Percentiles rank a stretch among this genome's conserved stretches.
phyloP scores from a whole-genome alignment of 1,284 basidiomycete genomes.

The Malassezia slooffiae region DNA sequence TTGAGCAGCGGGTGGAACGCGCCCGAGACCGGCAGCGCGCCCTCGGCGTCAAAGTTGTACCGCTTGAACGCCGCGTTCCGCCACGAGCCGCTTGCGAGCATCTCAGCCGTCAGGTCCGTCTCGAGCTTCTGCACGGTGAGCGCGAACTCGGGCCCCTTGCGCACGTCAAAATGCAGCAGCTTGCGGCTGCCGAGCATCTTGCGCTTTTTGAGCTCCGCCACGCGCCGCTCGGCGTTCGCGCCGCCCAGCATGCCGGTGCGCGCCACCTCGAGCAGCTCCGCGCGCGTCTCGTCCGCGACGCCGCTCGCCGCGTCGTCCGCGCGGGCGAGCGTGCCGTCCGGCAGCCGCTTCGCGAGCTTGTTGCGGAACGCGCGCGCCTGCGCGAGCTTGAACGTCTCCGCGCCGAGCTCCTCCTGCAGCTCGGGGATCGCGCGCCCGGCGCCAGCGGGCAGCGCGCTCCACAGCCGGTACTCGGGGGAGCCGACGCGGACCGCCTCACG shows the following conservation, averaged over 20 bases:
- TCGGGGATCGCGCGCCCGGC: slow-evolving; percentile 31
- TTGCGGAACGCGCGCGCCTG: slow-evolving; percentile 94
- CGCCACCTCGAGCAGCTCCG: slow-evolving; percentile 65
- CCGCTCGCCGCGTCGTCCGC: slow-evolving; percentile 46
- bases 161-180: slow-evolving; percentile 82
- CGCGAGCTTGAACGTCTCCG: slow-evolving; percentile 51
- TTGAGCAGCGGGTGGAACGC: slow-evolving; percentile 92
- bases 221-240: slow-evolving; percentile 58
- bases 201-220: slow-evolving; percentile 64
- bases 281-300: slow-evolving; percentile 48
- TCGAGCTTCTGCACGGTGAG: slow-evolving; percentile 91
- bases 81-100: slow-evolving; percentile 60
- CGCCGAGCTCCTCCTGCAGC: slow-evolving; percentile 34
- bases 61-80: slow-evolving; percentile 63
- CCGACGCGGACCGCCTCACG: slow-evolving; percentile 19
- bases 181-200: slow-evolving; percentile 63
- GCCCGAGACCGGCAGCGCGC: slow-evolving; percentile 73
- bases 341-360: slow-evolving; percentile 89
- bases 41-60: slow-evolving; percentile 98
- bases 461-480: slow-evolving; percentile 39
- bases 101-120: slow-evolving; percentile 90
- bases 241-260: slow-evolving; percentile 57
- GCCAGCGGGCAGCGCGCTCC: slow-evolving; percentile 31
- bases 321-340: slow-evolving; percentile 72
- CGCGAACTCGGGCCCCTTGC: slow-evolving; percentile 77